A percentile compares a stretch with the other conserved stretches of the same genome.
Evolutionary conservation across 2,329 filamentous ascomycete species (phyloP).

Genomic region (Talaromyces marneffei): DNA sequence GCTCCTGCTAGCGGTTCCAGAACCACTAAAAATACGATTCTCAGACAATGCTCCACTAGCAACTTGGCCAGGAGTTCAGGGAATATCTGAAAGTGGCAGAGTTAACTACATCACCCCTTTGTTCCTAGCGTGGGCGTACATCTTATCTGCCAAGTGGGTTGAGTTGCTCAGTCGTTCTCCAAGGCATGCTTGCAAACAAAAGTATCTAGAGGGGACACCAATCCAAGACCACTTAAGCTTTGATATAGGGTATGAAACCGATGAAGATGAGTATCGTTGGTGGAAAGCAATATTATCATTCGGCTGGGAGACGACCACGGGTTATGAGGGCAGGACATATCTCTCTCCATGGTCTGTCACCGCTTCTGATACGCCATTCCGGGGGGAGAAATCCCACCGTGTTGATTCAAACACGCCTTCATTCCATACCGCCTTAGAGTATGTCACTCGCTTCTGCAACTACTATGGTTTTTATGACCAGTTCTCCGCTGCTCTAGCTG

Average conservation of each 20-base stretch:
- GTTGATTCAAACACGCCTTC: background rate
- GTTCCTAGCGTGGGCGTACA: slow-evolving; percentile 23
- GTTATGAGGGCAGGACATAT: background rate
- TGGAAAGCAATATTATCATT: background rate
- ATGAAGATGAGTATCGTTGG: background rate
- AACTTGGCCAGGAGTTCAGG: background rate
- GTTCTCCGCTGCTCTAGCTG: background rate
- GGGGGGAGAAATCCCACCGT: background rate
- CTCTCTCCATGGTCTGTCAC: background rate
- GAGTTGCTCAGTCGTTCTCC: slow-evolving; percentile 19
- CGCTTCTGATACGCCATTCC: background rate
- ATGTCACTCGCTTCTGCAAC: background rate
- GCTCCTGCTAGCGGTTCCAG: background rate
- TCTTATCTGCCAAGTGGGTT: slow-evolving; percentile 22
- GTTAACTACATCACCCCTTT: slow-evolving; percentile 21
- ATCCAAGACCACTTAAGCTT: background rate
- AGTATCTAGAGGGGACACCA: background rate
- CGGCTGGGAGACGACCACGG: background rate
- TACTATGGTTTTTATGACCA: background rate
- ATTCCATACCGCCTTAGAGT: background rate
- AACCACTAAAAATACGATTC: background rate
- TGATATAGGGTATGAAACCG: background rate
- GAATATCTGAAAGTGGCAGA: slow-evolving; percentile 13
- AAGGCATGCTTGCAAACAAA: slow-evolving; percentile 15
- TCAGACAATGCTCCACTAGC: background rate